Evolutionary conservation across 306 rosid species (phyloP).

Genomic region (Cicer bijugum): DNA sequence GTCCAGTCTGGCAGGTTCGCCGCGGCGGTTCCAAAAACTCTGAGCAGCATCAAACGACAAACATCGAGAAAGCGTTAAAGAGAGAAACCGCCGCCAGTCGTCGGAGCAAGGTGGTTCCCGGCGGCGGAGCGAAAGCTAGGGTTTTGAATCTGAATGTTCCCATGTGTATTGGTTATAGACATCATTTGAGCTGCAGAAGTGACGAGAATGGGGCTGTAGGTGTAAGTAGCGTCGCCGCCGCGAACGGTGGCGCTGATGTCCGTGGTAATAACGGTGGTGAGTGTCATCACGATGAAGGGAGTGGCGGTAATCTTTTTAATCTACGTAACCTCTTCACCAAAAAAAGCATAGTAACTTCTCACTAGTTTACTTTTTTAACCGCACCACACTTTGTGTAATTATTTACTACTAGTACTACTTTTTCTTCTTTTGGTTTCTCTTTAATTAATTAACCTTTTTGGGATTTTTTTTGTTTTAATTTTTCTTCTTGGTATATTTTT

Average conservation of each 20-base stretch:
- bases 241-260: conserved; percentile 15
- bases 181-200: conserved; percentile 70
- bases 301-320: conserved; percentile 70
- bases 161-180: conserved; percentile 74
- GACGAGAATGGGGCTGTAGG: conserved; percentile 57
- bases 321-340: conserved; percentile 78
- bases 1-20: conserved; percentile 92
- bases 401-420: not conserved
- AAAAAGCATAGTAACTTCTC: conserved; percentile 67
- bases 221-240: conserved; percentile 12
- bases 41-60: conserved; percentile 42
- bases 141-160: conserved; percentile 89
- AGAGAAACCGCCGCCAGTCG: conserved; percentile 51
- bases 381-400: conserved; percentile 2
- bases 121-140: conserved; percentile 45
- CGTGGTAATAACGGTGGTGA: conserved; percentile 38
- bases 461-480: not conserved
- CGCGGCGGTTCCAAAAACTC: conserved; percentile 57
- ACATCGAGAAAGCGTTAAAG: conserved; percentile 46
- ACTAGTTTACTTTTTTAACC: conserved; percentile 41
- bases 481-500: no score
- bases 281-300: conserved; percentile 46
- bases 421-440: not conserved
- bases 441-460: conserved; percentile 35
- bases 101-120: conserved; percentile 49